Percentiles rank a stretch among this genome's conserved stretches.
These are phyloP conservation scores for Candida sanyaensis DNA, from an alignment of 1,139 yeast species.

Conservation along the genomic window DNA sequence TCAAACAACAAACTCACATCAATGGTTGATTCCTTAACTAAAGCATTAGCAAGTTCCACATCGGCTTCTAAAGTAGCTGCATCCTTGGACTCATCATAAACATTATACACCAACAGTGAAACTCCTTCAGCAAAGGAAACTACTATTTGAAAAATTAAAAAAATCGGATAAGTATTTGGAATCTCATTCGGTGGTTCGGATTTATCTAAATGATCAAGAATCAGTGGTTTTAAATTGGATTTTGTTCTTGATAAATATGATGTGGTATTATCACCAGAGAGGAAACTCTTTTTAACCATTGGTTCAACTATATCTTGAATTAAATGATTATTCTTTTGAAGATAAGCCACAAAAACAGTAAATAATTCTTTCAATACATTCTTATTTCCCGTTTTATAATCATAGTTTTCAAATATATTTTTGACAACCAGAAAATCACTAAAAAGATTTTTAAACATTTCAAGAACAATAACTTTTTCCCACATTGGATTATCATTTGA, in stretches of 20 bases:
- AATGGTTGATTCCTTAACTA: slow-evolving; percentile 47
- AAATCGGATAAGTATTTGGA: slow-evolving; percentile 64
- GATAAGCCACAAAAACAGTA: slow-evolving; percentile 38
- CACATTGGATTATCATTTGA: slow-evolving; percentile 35
- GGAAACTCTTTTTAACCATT: slow-evolving; percentile 8
- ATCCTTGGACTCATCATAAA: slow-evolving; percentile 30
- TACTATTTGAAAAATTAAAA: slow-evolving; percentile 57
- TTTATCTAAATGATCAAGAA: slow-evolving; percentile 79
- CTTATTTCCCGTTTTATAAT: slow-evolving; percentile 56
- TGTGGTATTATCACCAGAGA: not conserved
- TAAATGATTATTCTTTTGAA: slow-evolving; percentile 31
- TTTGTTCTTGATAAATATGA: slow-evolving; percentile 24
- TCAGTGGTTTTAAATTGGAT: slow-evolving; percentile 50
- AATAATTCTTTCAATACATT: slow-evolving; percentile 63
- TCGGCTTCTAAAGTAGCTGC: slow-evolving; percentile 31
- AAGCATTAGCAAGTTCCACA: slow-evolving; percentile 39
- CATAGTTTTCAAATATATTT: slow-evolving; percentile 62
- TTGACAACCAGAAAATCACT: slow-evolving; percentile 55
- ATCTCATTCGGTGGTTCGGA: slow-evolving; percentile 62
- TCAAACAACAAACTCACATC: slow-evolving; percentile 50
- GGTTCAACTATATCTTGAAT: slow-evolving; percentile 38
- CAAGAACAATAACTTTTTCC: slow-evolving; percentile 75
- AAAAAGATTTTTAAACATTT: slow-evolving; percentile 64
- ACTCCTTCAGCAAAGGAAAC: slow-evolving; percentile 68
- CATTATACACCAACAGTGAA: slow-evolving; percentile 52